A percentile compares a stretch with the other conserved stretches of the same genome.
Conservation (phyloP, 2,329 filamentous ascomycete species). For the Aspergillus glaucus region DNA sequence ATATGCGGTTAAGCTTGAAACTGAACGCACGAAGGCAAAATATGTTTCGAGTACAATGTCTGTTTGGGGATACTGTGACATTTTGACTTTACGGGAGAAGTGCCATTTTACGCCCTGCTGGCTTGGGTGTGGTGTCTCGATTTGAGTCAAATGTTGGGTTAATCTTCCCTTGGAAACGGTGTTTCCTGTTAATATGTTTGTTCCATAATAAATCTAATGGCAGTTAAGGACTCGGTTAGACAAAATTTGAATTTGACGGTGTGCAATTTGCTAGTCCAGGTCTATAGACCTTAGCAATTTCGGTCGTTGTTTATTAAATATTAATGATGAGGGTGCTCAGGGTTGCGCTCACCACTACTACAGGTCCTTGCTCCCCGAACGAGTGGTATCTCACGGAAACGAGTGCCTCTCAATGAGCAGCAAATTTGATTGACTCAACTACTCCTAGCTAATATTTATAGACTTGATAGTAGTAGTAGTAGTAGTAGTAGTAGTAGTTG, state of each 20-base stretch:
- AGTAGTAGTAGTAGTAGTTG: too few relatives aligned
- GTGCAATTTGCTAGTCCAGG: background rate
- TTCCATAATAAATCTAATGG: background rate
- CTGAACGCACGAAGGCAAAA: background rate
- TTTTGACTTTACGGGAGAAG: conserved; percentile 14
- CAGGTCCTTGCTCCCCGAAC: too few relatives aligned
- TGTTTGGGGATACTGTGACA: conserved; percentile 15
- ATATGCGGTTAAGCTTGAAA: background rate
- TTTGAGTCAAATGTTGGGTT: conserved; percentile 21
- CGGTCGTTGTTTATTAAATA: background rate
- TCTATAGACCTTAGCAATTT: background rate
- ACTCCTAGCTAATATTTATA: too few relatives aligned
- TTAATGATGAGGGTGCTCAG: background rate
- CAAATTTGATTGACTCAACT: too few relatives aligned
- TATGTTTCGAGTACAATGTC: conserved; percentile 11
- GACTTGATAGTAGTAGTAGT: too few relatives aligned
- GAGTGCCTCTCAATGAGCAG: too few relatives aligned
- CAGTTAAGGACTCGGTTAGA: background rate
- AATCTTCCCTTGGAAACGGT: conserved; percentile 14
- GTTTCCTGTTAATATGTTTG: conserved; percentile 2
- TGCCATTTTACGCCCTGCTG: conserved; percentile 15
- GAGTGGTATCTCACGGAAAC: too few relatives aligned
- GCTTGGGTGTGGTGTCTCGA: conserved; percentile 20
- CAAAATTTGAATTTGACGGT: background rate
- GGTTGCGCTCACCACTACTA: too few relatives aligned